Conservation (phyloP, 192 early-diverging fungal genomes). For the Gigaspora rosea region DNA sequence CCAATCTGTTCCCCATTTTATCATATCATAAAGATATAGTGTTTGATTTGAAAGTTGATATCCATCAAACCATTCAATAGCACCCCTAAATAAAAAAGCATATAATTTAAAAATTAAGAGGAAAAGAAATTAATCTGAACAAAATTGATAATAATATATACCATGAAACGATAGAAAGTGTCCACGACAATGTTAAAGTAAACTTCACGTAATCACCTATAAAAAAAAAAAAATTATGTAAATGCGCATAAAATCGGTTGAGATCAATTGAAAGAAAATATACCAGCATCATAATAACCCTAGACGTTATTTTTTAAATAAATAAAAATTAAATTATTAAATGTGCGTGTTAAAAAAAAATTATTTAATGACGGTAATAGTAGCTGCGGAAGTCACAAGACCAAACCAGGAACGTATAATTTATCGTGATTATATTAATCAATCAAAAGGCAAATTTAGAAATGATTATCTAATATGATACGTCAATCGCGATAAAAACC, state of each 20-base stretch:
- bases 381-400: too few species aligned
- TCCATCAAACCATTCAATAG: conserved; percentile 55
- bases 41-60: conserved; percentile 51
- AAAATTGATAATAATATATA: too few species aligned
- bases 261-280: neutral
- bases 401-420: too few species aligned
- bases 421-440: too few species aligned
- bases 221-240: neutral
- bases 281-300: conserved; percentile 49
- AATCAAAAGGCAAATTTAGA: too few species aligned
- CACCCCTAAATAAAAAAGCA: conserved; percentile 55
- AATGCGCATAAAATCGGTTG: neutral
- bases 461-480: too few species aligned
- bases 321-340: too few species aligned
- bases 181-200: conserved; percentile 54
- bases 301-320: neutral
- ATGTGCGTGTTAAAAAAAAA: too few species aligned
- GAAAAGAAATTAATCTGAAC: too few species aligned
- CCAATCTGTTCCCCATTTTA: conserved; percentile 66
- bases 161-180: too few species aligned
- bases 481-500: too few species aligned
- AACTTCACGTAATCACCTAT: conserved; percentile 62
- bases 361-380: too few species aligned
- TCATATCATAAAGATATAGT: conserved; percentile 48
- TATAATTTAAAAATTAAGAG: conserved; percentile 25